A percentile compares a stretch with the other conserved stretches of the same genome.
These are phyloP conservation scores for Amylostereum chailletii DNA, from an alignment of 1,284 basidiomycete genomes.

Conservation along the genomic window DNA sequence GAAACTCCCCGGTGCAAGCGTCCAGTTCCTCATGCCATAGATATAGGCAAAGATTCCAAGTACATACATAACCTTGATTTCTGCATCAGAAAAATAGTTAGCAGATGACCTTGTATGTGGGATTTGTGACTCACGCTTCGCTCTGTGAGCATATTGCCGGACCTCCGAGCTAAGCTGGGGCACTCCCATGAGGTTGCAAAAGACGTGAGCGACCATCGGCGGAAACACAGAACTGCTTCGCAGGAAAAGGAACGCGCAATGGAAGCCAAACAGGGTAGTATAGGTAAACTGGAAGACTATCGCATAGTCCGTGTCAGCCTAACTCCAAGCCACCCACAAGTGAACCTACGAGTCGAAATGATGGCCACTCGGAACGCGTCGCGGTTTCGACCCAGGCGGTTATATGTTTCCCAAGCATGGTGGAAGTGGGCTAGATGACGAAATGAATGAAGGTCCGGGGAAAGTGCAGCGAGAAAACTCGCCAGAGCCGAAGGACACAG, in stretches of 20 bases:
- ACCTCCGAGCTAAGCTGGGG: conserved; percentile 42
- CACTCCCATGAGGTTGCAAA: conserved; percentile 95
- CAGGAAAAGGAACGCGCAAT: conserved; percentile 80
- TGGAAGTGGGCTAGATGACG: conserved; percentile 73
- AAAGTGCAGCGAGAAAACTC: conserved; percentile 16
- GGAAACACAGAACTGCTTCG: conserved; percentile 62
- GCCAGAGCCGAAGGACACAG: conserved; percentile 87
- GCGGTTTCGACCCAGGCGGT: conserved; percentile 54
- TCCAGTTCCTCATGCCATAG: conserved; percentile 23
- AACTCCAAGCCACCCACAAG: not conserved
- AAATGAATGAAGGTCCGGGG: conserved; percentile 1
- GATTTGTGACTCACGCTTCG: conserved; percentile 16
- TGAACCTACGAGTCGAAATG: conserved; percentile 48
- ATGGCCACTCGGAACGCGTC: conserved; percentile 57
- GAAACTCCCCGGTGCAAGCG: conserved; percentile 15
- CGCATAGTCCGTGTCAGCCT: conserved; percentile 3
- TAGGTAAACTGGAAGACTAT: conserved; percentile 83
- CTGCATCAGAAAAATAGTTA: conserved; percentile 12
- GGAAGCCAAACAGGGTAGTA: conserved; percentile 89
- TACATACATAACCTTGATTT: conserved; percentile 20
- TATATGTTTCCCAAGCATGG: conserved; percentile 82
- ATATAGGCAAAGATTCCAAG: conserved; percentile 23
- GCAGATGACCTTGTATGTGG: not conserved
- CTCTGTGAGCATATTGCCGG: conserved; percentile 16
- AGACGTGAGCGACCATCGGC: conserved; percentile 71